Evolutionary conservation across 176 grass and related monocot species (phyloP).

Genomic region (Musa itinerans): DNA sequence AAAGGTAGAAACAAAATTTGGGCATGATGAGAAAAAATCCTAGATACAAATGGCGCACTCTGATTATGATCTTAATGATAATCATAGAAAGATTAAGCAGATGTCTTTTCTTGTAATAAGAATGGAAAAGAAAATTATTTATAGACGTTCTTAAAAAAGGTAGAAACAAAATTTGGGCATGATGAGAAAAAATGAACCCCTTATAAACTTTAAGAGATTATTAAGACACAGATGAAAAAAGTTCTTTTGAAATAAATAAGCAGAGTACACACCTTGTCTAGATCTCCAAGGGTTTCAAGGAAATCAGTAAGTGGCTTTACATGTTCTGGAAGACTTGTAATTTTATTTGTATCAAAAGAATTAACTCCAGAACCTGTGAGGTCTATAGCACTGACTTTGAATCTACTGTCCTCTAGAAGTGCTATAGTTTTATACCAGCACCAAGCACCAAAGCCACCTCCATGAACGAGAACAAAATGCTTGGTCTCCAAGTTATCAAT

Average conservation of each 20-base stretch:
- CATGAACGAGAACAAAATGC: slow-evolving; percentile 82
- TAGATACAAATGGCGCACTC: no score
- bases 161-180: no score
- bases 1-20: no score
- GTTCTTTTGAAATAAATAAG: not conserved
- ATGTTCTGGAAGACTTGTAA: slow-evolving; percentile 72
- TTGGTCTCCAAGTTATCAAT: slow-evolving; percentile 69
- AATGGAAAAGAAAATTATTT: no score
- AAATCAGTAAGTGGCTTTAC: slow-evolving; percentile 60
- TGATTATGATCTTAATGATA: no score
- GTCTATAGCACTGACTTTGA: slow-evolving; percentile 89
- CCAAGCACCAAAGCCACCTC: slow-evolving; percentile 98
- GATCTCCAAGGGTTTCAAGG: slow-evolving; percentile 51
- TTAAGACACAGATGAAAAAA: not conserved
- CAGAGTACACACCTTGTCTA: slow-evolving; percentile 56
- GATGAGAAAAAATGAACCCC: not conserved
- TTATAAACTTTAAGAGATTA: not conserved
- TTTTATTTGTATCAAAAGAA: slow-evolving; percentile 68
- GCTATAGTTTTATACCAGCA: slow-evolving; percentile 97
- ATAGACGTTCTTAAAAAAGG: no score
- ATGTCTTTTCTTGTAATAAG: no score
- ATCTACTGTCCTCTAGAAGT: slow-evolving; percentile 79
- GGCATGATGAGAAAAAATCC: not conserved
- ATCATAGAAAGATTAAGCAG: no score
- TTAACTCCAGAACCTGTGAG: slow-evolving; percentile 86